Base-by-base conservation (phyloP, 176 grass and related monocot species). In the Coix lacrymajobi region DNA sequence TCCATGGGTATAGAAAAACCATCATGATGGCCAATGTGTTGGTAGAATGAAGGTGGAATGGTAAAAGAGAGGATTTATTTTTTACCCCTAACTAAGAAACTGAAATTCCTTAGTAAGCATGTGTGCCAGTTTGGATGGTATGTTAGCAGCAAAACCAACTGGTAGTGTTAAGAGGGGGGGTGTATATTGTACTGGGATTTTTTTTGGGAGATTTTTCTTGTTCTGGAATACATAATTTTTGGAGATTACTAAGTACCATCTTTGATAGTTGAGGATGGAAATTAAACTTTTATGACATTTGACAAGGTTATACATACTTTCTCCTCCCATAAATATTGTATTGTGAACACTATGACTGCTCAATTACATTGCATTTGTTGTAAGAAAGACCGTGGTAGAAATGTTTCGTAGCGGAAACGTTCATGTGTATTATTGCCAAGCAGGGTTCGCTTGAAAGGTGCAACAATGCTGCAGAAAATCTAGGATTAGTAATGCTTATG, bases 401-500 rank as follows among this genome's bases (percentile, higher is more conserved):
- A 26, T 75, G 15, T 61, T 78, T 69, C 20, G 22, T 77, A 70
- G 64, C 12, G 63, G 38, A 71, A 83, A 77, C 17, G 19, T 87
- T 89, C 65, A 78, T 61, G 29, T 71, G 71, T 79, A 74, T 28
- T 77, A 30, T 75, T 69, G 19, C 29, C 44, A 58, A 90, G 77
- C 84, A 97, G 95, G 92, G 93, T 72, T 98, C 88, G 89, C 90
- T 88, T 88, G 90, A 98, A 88, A 92, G 95, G 74, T 92, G 95
- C 82, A 88, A 90, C 56, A 98, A 98, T 82, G 87, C 90, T 87
- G 84, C 95, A 15, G 92, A 98, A 83, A 98, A 93, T 81, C 90
- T 98, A n/a, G n/a, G n/a, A n/a, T n/a, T n/a, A n/a, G n/a, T n/a
- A n/a, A n/a, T n/a, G n/a, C n/a, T n/a, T n/a, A n/a, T n/a, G n/a